Evolutionary conservation across 2,329 filamentous ascomycete species (phyloP).

Genomic region (Zymoseptoria tritici): DNA sequence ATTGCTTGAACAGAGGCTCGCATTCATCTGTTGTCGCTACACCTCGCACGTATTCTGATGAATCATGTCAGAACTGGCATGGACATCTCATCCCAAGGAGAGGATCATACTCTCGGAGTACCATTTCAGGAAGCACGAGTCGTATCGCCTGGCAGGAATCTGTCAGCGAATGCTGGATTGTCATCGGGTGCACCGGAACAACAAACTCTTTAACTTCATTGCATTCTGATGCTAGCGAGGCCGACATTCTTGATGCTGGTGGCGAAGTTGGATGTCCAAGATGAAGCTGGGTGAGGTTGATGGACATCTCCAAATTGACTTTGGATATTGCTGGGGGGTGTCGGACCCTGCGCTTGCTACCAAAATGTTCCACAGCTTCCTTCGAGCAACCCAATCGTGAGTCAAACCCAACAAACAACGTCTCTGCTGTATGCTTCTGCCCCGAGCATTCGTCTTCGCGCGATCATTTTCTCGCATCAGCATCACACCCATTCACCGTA

Average conservation of each 20-base stretch:
- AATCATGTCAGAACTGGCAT: neutral
- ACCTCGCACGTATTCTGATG: conserved; percentile 73
- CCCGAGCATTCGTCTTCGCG: neutral
- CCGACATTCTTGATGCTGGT: conserved; percentile 59
- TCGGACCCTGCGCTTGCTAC: neutral
- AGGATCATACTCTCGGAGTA: conserved; percentile 83
- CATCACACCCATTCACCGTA: neutral
- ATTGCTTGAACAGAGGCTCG: conserved; percentile 75
- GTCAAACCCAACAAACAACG: neutral
- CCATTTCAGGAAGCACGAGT: conserved; percentile 97
- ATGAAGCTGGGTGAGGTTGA: too few species aligned
- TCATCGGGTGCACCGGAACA: neutral
- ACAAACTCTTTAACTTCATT: conserved; percentile 91
- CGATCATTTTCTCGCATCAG: neutral
- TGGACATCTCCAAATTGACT: neutral
- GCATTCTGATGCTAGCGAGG: conserved; percentile 88
- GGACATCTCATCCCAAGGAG: neutral
- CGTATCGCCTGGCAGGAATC: conserved; percentile 64
- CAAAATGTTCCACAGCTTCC: neutral
- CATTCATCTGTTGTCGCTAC: conserved; percentile 81
- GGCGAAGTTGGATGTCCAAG: neutral
- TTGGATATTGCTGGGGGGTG: neutral
- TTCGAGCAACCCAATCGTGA: neutral
- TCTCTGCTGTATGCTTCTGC: neutral
- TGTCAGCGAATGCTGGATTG: neutral